Conservation (phyloP, 257 asterid genomes). For the Solanum acaule region DNA sequence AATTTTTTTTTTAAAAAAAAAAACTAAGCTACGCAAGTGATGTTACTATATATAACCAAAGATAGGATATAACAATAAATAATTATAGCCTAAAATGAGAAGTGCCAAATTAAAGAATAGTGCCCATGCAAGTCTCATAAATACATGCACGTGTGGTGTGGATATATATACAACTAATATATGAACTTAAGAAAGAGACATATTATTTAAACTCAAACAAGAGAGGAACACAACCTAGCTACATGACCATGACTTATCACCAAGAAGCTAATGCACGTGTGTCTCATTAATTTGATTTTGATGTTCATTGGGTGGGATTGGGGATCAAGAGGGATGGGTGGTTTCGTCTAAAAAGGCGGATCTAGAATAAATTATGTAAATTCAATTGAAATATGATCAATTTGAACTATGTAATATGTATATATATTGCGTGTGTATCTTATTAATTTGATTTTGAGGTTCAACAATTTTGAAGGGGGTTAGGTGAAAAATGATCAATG, state of each 20-base stretch:
- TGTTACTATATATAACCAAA: too few species aligned
- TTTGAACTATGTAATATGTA: neutral
- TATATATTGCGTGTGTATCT: conserved; percentile 16
- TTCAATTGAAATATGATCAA: neutral
- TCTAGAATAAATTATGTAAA: neutral
- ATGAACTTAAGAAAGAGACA: conserved; percentile 1
- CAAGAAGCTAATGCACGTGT: conserved; percentile 30
- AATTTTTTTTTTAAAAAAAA: too few species aligned
- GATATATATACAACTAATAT: neutral
- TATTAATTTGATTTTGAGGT: conserved; percentile 16
- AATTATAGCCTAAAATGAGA: neutral
- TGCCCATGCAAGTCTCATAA: neutral
- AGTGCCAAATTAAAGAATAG: neutral
- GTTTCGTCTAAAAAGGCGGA: neutral
- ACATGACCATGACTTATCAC: neutral
- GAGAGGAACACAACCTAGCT: neutral
- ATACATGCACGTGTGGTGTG: neutral
- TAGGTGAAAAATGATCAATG: too few species aligned
- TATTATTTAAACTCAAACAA: neutral
- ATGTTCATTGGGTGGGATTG: neutral
- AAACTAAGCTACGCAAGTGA: too few species aligned
- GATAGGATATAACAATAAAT: too few species aligned
- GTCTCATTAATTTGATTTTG: conserved; percentile 26
- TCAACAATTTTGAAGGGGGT: neutral
- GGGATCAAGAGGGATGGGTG: neutral